Percentiles rank a stretch among this genome's conserved stretches.
Evolutionary conservation across 2,329 filamentous ascomycete genomes (phyloP).

Genomic region (Chrysoporthe austroafricana): DNA sequence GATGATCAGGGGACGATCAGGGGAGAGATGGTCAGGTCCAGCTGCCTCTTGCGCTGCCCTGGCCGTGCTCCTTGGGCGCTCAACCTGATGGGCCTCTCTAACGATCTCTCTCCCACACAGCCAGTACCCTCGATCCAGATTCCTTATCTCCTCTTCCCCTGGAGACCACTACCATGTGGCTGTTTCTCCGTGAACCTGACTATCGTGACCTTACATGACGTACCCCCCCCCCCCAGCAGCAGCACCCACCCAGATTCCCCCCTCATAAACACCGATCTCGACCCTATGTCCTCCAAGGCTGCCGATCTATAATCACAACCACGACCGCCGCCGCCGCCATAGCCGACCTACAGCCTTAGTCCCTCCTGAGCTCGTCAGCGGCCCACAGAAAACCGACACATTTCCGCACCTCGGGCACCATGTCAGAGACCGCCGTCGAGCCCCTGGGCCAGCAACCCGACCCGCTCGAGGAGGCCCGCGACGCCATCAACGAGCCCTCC

Average conservation of each 20-base stretch:
- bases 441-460: constrained; percentile 27
- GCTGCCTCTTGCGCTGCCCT: too few species aligned
- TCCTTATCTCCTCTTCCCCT: too few species aligned
- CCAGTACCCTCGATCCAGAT: too few species aligned
- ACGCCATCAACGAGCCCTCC: constrained; percentile 19
- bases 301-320: not conserved
- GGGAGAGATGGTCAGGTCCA: too few species aligned
- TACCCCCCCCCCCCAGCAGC: too few species aligned
- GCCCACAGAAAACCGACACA: not conserved
- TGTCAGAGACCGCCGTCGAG: constrained; percentile 26
- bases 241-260: not conserved
- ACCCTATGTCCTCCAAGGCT: not conserved
- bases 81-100: too few species aligned
- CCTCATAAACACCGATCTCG: not conserved
- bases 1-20: not conserved
- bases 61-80: too few species aligned
- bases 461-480: constrained; percentile 18
- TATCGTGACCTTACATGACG: too few species aligned
- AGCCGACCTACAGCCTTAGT: not conserved
- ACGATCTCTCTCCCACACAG: too few species aligned
- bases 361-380: not conserved
- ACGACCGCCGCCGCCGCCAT: not conserved
- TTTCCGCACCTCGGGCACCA: not conserved
- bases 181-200: too few species aligned
- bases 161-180: too few species aligned